Conservation (phyloP, 306 rosid species). For the Cucurbita moschata region DNA sequence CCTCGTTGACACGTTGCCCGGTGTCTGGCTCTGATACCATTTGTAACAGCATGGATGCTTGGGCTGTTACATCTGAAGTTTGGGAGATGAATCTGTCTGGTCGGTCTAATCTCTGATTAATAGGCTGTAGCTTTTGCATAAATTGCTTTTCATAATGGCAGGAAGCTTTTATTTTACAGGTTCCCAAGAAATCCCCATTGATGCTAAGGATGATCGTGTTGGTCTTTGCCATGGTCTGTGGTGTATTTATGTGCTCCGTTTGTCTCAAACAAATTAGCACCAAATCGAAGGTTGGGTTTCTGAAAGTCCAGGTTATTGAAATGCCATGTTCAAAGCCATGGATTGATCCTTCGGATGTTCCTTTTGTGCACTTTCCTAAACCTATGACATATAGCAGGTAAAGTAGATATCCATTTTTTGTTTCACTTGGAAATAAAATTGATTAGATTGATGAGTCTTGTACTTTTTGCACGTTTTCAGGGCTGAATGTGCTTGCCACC, state of each 20-base stretch:
- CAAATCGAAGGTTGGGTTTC: constrained; percentile 27
- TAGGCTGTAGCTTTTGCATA: constrained; percentile 7
- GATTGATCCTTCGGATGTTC: constrained; percentile 56
- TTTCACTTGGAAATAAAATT: background rate
- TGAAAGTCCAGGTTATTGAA: constrained; percentile 35
- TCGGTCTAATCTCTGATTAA: background rate
- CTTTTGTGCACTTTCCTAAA: constrained; percentile 68
- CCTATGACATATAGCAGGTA: constrained; percentile 82
- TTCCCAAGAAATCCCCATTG: constrained; percentile 63
- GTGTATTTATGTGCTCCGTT: constrained; percentile 78
- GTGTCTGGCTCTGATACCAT: too few relatives aligned
- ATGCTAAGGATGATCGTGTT: constrained; percentile 61
- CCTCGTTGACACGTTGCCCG: too few relatives aligned
- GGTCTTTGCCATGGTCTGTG: constrained; percentile 74
- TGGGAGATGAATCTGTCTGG: background rate
- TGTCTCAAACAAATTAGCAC: constrained; percentile 75
- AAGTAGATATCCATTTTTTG: constrained; percentile 4
- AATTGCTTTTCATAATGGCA: constrained; percentile 20
- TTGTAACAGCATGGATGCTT: too few relatives aligned
- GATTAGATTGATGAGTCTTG: constrained; percentile 13
- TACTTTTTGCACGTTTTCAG: constrained; percentile 23
- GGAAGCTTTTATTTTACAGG: constrained; percentile 47
- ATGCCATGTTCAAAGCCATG: constrained; percentile 58
- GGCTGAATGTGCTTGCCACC: constrained; percentile 82
- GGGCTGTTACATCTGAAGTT: background rate